Percentiles rank a stretch among this genome's conserved stretches.
Evolutionary conservation across 78 protist species (phyloP).

Genomic region (Creolimax fragrantissima): DNA sequence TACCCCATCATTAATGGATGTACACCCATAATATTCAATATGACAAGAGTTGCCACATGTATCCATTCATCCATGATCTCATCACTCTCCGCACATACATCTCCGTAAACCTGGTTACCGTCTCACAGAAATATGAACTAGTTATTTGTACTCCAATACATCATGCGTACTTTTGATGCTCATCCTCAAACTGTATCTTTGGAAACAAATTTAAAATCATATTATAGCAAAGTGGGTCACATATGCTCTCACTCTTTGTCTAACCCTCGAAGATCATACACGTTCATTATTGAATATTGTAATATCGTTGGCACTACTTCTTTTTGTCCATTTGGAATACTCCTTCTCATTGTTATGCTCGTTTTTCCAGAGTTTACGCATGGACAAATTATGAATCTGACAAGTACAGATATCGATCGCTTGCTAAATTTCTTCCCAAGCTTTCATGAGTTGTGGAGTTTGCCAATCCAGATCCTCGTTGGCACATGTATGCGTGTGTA

Average conservation of each 20-base stretch:
- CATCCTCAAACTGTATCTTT: neutral
- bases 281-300: too few species aligned
- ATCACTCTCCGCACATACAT: too few species aligned
- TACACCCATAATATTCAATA: too few species aligned
- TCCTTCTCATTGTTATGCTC: neutral
- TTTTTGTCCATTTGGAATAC: neutral
- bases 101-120: too few species aligned
- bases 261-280: neutral
- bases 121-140: too few species aligned
- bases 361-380: neutral
- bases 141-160: too few species aligned
- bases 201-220: neutral
- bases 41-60: too few species aligned
- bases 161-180: too few species aligned
- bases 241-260: too few species aligned
- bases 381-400: neutral
- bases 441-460: conserved; percentile 19
- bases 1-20: too few species aligned
- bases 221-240: too few species aligned
- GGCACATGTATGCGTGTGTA: neutral
- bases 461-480: conserved; percentile 16
- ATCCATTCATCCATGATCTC: too few species aligned
- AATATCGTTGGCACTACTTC: neutral
- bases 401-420: conserved; percentile 20
- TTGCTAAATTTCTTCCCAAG: neutral